Conservation (phyloP, 495 filamentous ascomycete species). For the Penicillium coprophilum region DNA sequence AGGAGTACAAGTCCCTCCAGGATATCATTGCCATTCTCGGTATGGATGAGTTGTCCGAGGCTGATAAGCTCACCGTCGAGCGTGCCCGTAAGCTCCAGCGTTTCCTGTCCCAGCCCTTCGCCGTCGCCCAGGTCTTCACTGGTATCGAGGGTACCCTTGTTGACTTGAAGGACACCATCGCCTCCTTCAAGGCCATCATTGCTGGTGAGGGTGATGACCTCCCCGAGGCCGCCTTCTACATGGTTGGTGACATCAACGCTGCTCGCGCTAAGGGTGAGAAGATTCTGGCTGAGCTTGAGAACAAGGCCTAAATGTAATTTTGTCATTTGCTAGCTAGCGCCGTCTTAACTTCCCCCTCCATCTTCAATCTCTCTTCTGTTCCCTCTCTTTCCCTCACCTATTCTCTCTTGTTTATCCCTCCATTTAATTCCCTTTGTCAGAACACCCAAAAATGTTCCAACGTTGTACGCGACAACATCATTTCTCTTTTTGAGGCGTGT, state of each 20-base stretch:
- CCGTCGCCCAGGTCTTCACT: constrained; percentile 97
- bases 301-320: constrained; percentile 58
- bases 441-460: constrained; percentile 31
- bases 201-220: constrained; percentile 92
- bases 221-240: constrained; percentile 95
- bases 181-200: constrained; percentile 96
- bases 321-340: constrained; percentile 39
- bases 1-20: constrained; percentile 99
- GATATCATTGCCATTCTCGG: constrained; percentile 99
- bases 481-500: constrained; percentile 45
- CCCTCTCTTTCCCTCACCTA: constrained; percentile 13
- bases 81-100: constrained; percentile 99
- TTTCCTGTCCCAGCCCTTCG: constrained; percentile 99
- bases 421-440: constrained; percentile 36
- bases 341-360: constrained; percentile 15
- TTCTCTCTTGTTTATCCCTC: constrained; percentile 18
- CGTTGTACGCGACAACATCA: constrained; percentile 29
- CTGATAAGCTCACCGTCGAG: constrained; percentile 99
- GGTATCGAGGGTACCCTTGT: constrained; percentile 98
- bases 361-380: constrained; percentile 35
- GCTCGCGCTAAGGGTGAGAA: constrained; percentile 98
- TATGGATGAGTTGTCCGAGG: constrained; percentile 99
- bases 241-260: constrained; percentile 94
- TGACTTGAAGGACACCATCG: constrained; percentile 96
- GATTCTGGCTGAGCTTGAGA: constrained; percentile 94